Base-by-base conservation (phyloP, 2,329 filamentous ascomycete genomes). In the Albifimbria verrucaria region DNA sequence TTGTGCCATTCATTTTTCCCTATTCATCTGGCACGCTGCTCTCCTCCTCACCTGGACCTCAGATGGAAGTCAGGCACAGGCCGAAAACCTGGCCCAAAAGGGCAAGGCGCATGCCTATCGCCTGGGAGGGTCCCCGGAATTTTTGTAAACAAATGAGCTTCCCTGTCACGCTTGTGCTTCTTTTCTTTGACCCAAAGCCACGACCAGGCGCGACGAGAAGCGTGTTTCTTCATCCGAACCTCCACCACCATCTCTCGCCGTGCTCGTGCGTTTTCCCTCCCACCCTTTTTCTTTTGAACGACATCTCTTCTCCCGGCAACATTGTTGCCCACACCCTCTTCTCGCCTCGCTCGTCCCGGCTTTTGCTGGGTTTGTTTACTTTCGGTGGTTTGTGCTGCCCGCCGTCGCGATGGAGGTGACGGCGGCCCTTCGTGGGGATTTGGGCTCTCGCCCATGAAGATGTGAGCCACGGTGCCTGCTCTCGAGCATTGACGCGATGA, bases 361-460 rank as follows among this genome's bases (percentile, higher is more conserved):
- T 62, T 62, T 59, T 61, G 55, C 59, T 52, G 48, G 51, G 25
- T 62, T 65, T 65, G 62, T 65, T 65, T 65, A 65, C 62, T 64
- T 65, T 57, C 51, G 11, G n/a, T 26, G 24, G 49, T 59, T 57
- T 48, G 59, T 56, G 48, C 23, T 42, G 22, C 36, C 22, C 41
- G 62, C 62, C 53, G 56, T 64, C 53, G 53, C 59, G 60, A 65
- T 65, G 62, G 51, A 55, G 46, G 51, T 55, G 28, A 41, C 51
- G 54, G 54, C 58, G 49, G 46, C 55, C 57, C 61, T 53, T 54
- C 53, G 49, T 61, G 62, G 62, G 62, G 54, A 2, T 55, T 59
- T 54, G 59, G 57, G 54, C 55, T 55, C 32, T 17, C 54, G 46
- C 59, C 61, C 55, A 54, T 51, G 56, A 52, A 53, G 48, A 55